Percentiles rank a stretch among this genome's conserved stretches.
Evolutionary conservation across 2,329 filamentous ascomycete species (phyloP).

Genomic region (Exophiala phaeomuriformis): DNA sequence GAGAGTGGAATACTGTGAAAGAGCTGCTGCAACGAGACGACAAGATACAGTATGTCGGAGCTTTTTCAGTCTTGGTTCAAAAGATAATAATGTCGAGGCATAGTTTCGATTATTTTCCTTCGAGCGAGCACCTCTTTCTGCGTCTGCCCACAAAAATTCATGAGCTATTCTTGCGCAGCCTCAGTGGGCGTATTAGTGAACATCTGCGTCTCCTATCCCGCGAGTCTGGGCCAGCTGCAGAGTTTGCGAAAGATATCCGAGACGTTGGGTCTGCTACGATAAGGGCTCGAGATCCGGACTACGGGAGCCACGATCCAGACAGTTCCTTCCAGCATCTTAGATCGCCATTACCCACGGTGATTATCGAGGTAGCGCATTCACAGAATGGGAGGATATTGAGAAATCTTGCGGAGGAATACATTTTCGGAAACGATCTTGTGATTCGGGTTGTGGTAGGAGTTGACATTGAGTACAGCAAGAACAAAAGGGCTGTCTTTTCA

Average conservation of each 20-base stretch:
- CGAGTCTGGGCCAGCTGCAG: slow-evolving; percentile 9
- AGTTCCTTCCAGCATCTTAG: slow-evolving; percentile 25
- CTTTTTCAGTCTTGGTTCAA: neutral
- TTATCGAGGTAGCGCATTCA: slow-evolving; percentile 32
- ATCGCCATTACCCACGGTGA: slow-evolving; percentile 24
- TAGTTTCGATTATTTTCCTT: slow-evolving; percentile 15
- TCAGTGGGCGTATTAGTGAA: slow-evolving; percentile 4
- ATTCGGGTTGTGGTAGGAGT: slow-evolving; percentile 32
- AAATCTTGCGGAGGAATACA: slow-evolving; percentile 31
- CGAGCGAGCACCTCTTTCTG: slow-evolving; percentile 2
- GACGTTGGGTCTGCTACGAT: slow-evolving; percentile 12
- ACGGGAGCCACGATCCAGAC: slow-evolving; percentile 24
- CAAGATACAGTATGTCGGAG: slow-evolving; percentile 10
- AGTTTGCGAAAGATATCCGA: slow-evolving; percentile 14
- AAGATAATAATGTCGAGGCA: slow-evolving; percentile 2
- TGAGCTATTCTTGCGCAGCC: slow-evolving; percentile 7
- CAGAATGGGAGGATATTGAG: slow-evolving; percentile 29
- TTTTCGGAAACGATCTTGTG: slow-evolving; percentile 28
- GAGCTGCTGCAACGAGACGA: slow-evolving; percentile 6
- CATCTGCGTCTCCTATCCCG: slow-evolving; percentile 6
- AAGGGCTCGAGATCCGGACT: slow-evolving; percentile 9
- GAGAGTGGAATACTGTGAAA: neutral
- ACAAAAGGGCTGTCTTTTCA: slow-evolving; percentile 29
- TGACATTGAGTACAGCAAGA: slow-evolving; percentile 30
- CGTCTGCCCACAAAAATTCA: slow-evolving; percentile 10